Conservation (phyloP, 768 basidiomycete species). For the Mycena venus region DNA sequence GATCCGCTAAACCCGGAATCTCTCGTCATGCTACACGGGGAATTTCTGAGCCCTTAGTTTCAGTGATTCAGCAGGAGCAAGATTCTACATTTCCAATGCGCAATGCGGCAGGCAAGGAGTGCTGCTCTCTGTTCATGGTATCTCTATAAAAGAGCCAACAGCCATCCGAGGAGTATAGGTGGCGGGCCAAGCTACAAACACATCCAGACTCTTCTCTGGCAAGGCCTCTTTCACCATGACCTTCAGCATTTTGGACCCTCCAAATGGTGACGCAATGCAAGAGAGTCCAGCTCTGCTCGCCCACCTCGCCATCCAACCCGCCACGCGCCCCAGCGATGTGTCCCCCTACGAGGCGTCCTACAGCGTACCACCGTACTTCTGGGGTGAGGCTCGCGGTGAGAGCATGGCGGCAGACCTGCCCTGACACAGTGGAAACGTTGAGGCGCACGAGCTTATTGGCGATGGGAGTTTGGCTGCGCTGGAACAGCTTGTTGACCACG, state of each 20-base stretch:
- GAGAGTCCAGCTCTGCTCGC: constrained; percentile 4
- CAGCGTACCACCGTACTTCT: constrained; percentile 19
- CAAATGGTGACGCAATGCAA: constrained; percentile 3
- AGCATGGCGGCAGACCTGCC: neutral
- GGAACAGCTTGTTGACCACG: neutral
- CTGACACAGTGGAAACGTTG: neutral
- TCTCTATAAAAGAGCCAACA: constrained; percentile 2
- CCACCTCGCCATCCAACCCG: neutral
- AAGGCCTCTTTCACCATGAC: neutral
- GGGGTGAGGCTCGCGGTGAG: neutral
- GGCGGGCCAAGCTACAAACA: neutral
- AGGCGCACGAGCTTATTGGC: constrained; percentile 13
- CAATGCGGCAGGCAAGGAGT: neutral
- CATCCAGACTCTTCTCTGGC: constrained; percentile 1
- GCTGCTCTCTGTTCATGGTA: neutral
- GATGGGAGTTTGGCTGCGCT: neutral
- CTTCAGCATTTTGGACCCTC: neutral
- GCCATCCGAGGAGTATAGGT: neutral
- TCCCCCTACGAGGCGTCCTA: constrained; percentile 11
- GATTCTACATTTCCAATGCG: neutral
- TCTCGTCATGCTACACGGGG: neutral
- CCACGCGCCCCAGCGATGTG: neutral
- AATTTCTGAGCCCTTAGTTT: neutral
- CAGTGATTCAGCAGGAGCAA: neutral
- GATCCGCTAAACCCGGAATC: constrained; percentile 1